Conservation (phyloP, 495 filamentous ascomycete genomes). For the Penicillium lividum region DNA sequence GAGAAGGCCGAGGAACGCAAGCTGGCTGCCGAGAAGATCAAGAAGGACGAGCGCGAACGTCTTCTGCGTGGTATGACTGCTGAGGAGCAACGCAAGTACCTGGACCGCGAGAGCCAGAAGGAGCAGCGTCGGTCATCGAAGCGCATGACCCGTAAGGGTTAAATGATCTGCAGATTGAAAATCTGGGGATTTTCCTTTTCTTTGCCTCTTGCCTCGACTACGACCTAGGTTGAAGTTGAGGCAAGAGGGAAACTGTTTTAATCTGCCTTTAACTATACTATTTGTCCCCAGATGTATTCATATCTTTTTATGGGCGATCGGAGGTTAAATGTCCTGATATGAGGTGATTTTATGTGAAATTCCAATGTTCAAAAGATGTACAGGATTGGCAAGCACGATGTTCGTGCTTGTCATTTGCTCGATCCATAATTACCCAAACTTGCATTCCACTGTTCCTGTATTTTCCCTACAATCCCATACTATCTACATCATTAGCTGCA, state of each 20-base stretch:
- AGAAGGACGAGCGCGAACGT: constrained; percentile 90
- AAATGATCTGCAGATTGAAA: constrained; percentile 7
- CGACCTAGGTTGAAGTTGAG: neutral
- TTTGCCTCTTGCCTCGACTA: constrained; percentile 12
- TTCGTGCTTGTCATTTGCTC: neutral
- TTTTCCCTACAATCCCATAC: constrained; percentile 2
- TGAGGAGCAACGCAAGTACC: constrained; percentile 91
- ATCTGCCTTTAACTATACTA: constrained; percentile 26
- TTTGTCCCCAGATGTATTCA: constrained; percentile 29
- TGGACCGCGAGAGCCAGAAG: constrained; percentile 88
- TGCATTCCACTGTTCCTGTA: neutral
- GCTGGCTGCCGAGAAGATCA: constrained; percentile 74
- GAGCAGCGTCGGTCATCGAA: constrained; percentile 71
- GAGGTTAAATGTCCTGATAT: constrained; percentile 5
- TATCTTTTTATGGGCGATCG: constrained; percentile 16
- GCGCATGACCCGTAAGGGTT: constrained; percentile 59
- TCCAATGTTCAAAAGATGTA: neutral
- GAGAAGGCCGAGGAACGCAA: constrained; percentile 90
- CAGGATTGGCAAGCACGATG: neutral
- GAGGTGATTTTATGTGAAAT: constrained; percentile 13
- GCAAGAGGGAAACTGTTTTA: constrained; percentile 25
- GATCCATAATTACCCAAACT: neutral
- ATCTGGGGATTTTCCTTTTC: constrained; percentile 20
- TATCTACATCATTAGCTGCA: neutral
- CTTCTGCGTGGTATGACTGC: constrained; percentile 80